Percentiles rank a stretch among this genome's conserved stretches.
Conservation (phyloP, 257 asterid species). For the Solanum chiquidenum region DNA sequence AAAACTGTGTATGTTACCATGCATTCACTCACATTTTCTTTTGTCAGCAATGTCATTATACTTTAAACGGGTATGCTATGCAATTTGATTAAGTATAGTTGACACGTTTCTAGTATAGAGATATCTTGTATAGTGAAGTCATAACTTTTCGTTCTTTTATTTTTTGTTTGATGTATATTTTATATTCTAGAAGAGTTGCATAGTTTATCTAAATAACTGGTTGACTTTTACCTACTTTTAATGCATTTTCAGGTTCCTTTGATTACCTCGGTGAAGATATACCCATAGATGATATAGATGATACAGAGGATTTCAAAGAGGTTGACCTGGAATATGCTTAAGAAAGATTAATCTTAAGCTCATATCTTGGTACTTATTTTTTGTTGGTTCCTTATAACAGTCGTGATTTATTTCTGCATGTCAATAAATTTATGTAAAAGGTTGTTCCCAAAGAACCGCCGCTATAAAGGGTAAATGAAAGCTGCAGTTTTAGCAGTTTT, state of each 20-base stretch:
- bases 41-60: background rate
- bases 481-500: background rate
- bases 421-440: background rate
- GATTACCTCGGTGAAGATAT: slow-evolving; percentile 45
- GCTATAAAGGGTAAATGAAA: background rate
- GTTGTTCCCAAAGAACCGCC: background rate
- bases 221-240: background rate
- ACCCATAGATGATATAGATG: slow-evolving; percentile 43
- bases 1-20: background rate
- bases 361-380: background rate
- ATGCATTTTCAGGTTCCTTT: slow-evolving; percentile 22
- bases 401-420: background rate
- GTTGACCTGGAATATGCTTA: background rate
- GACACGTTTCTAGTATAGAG: background rate
- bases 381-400: background rate
- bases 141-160: background rate
- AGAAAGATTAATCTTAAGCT: background rate
- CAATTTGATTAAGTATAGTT: background rate
- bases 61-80: background rate
- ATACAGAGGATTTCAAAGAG: slow-evolving; percentile 20
- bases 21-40: background rate
- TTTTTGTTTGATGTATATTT: background rate
- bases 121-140: background rate
- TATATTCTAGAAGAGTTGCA: background rate
- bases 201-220: background rate